Base-by-base conservation (phyloP, 1,284 basidiomycete genomes). In the Xerocomus minutiporus region DNA sequence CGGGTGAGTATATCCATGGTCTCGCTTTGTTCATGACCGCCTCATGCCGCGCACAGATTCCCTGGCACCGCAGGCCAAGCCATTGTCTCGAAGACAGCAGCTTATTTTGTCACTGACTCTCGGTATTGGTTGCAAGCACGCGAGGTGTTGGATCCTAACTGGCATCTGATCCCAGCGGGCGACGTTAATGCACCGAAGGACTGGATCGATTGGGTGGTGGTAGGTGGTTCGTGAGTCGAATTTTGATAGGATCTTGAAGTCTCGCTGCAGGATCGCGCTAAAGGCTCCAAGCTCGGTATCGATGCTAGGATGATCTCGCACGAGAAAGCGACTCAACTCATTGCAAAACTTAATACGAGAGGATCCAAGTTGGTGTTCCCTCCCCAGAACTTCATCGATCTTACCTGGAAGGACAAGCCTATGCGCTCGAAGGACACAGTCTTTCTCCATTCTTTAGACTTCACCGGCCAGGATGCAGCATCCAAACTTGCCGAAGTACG, bases 101-200 rank as follows among this genome's bases (percentile, higher is more conserved):
- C 86, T 4, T 87, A 88, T 60, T 76, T 97, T 28, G 79, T 95
- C 58, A 88, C 86, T 20, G 93, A 97, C 69, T 91, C 92, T 26
- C 80, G 93, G 28, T 97, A 97, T 69, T 96, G 91, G 86, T 67
- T 87, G 1, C 92, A 94, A 71, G 93, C 93, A 6, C 77, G 78
- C 8, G 75, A 83, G 11, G 84, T 95, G 65, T 71, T 93, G 15
- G 89, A 93, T 66, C 58, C 70, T 17, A 84, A 90, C 58, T 97
- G 93, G 93, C 75, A 76, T 12, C 62, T 95, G 35, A 77, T 93
- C 50, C 75, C 78, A 50, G 83, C 86, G 2, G 93, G 91, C 1
- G 67, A 73, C 1, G 59, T 69, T 9, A 78, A 79, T 34, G 81
- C 77, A 2, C 78, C 82, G 1, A 80, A 78, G 57, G 84, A 91